Base-by-base conservation (phyloP, 176 grass and related monocot genomes). In the Zea mays region DNA sequence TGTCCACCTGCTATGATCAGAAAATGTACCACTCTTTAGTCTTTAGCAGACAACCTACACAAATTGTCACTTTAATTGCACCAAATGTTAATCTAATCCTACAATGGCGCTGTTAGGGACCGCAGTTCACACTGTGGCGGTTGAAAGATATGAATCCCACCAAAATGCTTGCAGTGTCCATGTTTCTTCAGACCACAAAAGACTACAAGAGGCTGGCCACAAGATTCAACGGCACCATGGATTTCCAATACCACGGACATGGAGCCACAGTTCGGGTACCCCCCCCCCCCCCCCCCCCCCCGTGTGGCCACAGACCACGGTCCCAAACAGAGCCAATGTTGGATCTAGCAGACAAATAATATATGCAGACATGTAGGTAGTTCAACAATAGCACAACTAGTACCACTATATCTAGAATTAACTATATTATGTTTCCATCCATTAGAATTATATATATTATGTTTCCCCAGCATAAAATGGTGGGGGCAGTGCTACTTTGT, bases 51-150 rank as follows among this genome's bases (percentile, higher is more conserved):
- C 9, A 6, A 16, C 57, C 17, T 51, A 9, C 7, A 62, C 20
- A n/a, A 62, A 62, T 7, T 5, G 2, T 63, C n/a, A 20, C 8
- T 42, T 77, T 41, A 15, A 6, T 76, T 40, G 8, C 8, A 65
- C 33, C 11, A 56, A 7, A 35, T 12, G 12, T 13, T 61, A 61
- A 12, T 9, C 17, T 4, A 57, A 9, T 9, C n/a, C 54, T 57
- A 57, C 52, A 57, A 57, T 57, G 54, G 1, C 17, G 3, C 17
- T 57, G 54, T 57, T 20, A 9, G 17, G 17, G 54, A 57, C 54
- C 0, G 54, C 0, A 0, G 3, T 55, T 56, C 16, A 16, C 5
- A 1, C 0, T 5, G 51, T 1, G 6, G 6, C 0, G 2, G 52
- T 17, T 2, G 2, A 56, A 56, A 56, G 52, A 56, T n/a, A 7